Conservation (phyloP, 805 yeast species). For the Saturnispora hagleri region DNA sequence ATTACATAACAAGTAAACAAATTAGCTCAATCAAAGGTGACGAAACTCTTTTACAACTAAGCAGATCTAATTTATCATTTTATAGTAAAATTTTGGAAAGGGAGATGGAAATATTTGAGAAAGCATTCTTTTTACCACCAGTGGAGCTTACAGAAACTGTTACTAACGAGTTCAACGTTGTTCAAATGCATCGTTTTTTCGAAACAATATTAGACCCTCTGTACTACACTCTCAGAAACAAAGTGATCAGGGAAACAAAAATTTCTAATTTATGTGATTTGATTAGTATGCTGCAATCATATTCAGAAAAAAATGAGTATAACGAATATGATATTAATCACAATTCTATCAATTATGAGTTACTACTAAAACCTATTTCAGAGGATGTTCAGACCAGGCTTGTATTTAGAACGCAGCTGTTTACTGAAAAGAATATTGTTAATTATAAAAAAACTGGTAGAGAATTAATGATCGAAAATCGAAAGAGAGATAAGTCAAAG, state of each 20-base stretch:
- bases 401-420: conserved; percentile 68
- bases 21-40: conserved; percentile 14
- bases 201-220: conserved; percentile 61
- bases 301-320: conserved; percentile 46
- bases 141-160: conserved; percentile 10
- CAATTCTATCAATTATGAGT: conserved; percentile 39
- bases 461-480: conserved; percentile 54
- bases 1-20: conserved; percentile 27
- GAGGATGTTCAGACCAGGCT: conserved; percentile 74
- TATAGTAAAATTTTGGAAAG: conserved; percentile 50
- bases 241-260: conserved; percentile 60
- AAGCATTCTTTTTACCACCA: conserved; percentile 36
- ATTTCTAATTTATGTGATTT: conserved; percentile 67
- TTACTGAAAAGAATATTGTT: conserved; percentile 59
- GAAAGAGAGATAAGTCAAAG: conserved; percentile 13
- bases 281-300: conserved; percentile 58
- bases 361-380: conserved; percentile 58
- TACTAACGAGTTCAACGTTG: conserved; percentile 25
- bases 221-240: conserved; percentile 58
- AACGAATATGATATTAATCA: conserved; percentile 15
- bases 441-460: conserved; percentile 57
- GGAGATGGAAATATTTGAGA: conserved; percentile 51
- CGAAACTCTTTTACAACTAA: conserved; percentile 40
- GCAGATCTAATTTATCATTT: conserved; percentile 54
- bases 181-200: conserved; percentile 47